Conservation (phyloP, 1,284 basidiomycete species). For the Volvariella volvacea region DNA sequence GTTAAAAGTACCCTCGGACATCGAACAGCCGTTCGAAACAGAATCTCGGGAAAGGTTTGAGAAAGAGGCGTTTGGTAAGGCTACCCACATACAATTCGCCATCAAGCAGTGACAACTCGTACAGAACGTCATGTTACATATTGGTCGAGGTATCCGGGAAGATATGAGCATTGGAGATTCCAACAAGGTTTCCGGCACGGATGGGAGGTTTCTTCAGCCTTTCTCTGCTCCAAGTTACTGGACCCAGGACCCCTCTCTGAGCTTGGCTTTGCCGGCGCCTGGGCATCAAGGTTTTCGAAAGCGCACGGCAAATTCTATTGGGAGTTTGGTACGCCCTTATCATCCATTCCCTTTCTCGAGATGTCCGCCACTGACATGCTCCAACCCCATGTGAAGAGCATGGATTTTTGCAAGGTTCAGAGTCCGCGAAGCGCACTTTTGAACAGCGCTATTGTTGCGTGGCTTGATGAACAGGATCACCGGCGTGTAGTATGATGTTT, state of each 20-base stretch:
- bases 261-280: constrained; percentile 22
- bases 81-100: background rate
- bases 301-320: constrained; percentile 18
- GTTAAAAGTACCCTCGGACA: constrained; percentile 8
- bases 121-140: constrained; percentile 48
- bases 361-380: background rate
- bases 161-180: constrained; percentile 65
- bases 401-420: constrained; percentile 21
- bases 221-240: constrained; percentile 11
- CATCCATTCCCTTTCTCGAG: background rate
- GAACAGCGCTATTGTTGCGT: background rate
- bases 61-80: background rate
- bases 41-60: constrained; percentile 15
- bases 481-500: too few relatives aligned
- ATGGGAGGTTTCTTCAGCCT: constrained; percentile 62
- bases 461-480: background rate
- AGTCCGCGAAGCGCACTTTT: constrained; percentile 16
- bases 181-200: constrained; percentile 58
- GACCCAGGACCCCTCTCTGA: constrained; percentile 14
- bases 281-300: constrained; percentile 15
- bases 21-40: constrained; percentile 12
- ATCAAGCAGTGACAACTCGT: background rate
- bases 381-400: constrained; percentile 14
- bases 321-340: constrained; percentile 18
- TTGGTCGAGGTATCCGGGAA: constrained; percentile 47